Evolutionary conservation across 192 early-diverging fungal species (phyloP).

Genomic region (Obelidium mucronatum): DNA sequence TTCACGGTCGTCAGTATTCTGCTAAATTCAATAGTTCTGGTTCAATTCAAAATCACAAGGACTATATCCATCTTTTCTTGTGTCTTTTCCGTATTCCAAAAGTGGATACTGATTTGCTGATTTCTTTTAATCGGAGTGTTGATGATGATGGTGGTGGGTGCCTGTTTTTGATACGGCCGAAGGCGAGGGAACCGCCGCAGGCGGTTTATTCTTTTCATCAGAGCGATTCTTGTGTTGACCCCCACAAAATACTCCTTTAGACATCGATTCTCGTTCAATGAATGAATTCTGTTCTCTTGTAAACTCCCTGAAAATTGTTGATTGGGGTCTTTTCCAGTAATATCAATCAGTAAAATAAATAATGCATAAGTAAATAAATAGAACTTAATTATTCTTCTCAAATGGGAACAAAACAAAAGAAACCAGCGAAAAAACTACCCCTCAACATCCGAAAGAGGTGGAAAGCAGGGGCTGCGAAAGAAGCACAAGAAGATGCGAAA

Average conservation of each 20-base stretch:
- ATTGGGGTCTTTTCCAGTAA: constrained; percentile 25
- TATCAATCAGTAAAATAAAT: not conserved
- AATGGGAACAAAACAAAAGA: constrained; percentile 21
- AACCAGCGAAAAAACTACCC: constrained; percentile 21
- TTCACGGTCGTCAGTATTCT: constrained; percentile 72
- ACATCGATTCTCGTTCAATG: no score
- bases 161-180: not conserved
- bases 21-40: constrained; percentile 79
- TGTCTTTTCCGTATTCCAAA: constrained; percentile 74
- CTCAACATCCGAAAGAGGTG: constrained; percentile 17
- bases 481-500: constrained; percentile 9
- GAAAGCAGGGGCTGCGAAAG: not conserved
- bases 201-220: not conserved
- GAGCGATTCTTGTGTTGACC: not conserved
- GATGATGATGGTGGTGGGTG: constrained; percentile 3
- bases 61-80: constrained; percentile 72
- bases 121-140: constrained; percentile 78
- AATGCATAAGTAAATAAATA: no score
- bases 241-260: not conserved
- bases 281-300: constrained; percentile 13
- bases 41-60: no score
- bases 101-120: constrained; percentile 76
- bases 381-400: no score
- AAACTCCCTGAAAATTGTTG: constrained; percentile 2
- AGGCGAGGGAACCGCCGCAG: not conserved